Evolutionary conservation across 2,329 filamentous ascomycete genomes (phyloP).

Genomic region (Ceratocystis colombiana): DNA sequence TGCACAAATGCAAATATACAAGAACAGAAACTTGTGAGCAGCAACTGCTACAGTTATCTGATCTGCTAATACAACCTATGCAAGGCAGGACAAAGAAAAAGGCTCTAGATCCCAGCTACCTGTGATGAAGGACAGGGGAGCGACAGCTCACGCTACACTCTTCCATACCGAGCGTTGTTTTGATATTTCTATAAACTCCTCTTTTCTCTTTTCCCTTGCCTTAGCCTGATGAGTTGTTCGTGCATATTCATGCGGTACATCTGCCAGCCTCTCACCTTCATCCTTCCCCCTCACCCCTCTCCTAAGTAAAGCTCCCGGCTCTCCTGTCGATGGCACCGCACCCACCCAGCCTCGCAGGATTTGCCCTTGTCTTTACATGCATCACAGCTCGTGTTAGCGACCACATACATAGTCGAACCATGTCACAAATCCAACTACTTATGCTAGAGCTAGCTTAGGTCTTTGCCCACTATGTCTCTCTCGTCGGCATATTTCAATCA

Average conservation of each 20-base stretch:
- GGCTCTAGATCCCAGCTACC: no score
- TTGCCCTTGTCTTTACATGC: background rate
- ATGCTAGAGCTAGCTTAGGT: background rate
- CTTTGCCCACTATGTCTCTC: no score
- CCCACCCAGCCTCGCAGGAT: slow-evolving; percentile 2
- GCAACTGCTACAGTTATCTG: no score
- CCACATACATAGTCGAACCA: background rate
- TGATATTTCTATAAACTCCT: background rate
- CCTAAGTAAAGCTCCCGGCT: background rate
- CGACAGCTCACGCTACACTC: no score
- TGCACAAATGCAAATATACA: no score
- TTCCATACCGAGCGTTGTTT: no score
- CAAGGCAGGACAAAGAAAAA: no score
- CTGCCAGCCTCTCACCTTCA: background rate
- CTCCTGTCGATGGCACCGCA: background rate
- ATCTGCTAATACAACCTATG: no score
- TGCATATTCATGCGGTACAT: slow-evolving; percentile 27
- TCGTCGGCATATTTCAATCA: no score
- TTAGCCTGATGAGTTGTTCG: slow-evolving; percentile 30
- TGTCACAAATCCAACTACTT: background rate
- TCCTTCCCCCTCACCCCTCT: background rate
- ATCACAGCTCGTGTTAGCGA: background rate
- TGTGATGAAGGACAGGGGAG: no score
- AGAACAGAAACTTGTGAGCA: no score
- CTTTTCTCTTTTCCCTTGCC: background rate